Base-by-base conservation (phyloP, 768 basidiomycete genomes). In the Rhodosporidiobolus odoratus region DNA sequence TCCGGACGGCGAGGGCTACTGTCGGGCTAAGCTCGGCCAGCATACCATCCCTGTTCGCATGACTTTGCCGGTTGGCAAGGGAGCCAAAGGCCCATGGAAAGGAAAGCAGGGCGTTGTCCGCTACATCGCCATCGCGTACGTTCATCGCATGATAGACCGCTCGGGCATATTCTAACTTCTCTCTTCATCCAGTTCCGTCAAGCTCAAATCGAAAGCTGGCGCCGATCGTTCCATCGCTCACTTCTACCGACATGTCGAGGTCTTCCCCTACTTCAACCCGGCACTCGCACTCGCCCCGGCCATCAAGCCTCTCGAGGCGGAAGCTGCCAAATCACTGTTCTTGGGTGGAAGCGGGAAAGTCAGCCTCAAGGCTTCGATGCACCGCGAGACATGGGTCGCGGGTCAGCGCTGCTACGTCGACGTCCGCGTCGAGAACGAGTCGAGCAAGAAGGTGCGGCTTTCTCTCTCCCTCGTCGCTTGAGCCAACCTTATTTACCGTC, bases 121-220 rank as follows among this genome's bases (percentile, higher is more conserved):
- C 65, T 93, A 94, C 79, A 89, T 94, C 53, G 87, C 86, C 21
- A 88, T 94, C 81, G 85, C 84, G 86, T 91, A 79, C 61, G 87
- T 85, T 9, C 17, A 17, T 43, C 43, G n/a, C n/a, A n/a, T n/a
- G n/a, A n/a, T n/a, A n/a, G n/a, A n/a, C n/a, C n/a, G n/a, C n/a
- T n/a, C n/a, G n/a, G n/a, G n/a, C n/a, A n/a, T n/a, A n/a, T n/a
- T 16, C 43, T 3, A 4, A 9, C 9, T 38, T 38, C 37, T 41
- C 5, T 37, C 23, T 21, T 32, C 32, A 10, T 34, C 5, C 69
- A 89, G 89, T 9, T 89, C 89, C 16, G 80, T 91, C 74, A 89
- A 88, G 79, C 84, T 94, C 66, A 89, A 88, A 78, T 86, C 90
- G 62, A 76, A 85, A 3, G 80, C 82, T 23, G 85, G 85, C 7